Evolutionary conservation across 1,139 yeast species (phyloP).

Genomic region (Oligophagozyma castellii): DNA sequence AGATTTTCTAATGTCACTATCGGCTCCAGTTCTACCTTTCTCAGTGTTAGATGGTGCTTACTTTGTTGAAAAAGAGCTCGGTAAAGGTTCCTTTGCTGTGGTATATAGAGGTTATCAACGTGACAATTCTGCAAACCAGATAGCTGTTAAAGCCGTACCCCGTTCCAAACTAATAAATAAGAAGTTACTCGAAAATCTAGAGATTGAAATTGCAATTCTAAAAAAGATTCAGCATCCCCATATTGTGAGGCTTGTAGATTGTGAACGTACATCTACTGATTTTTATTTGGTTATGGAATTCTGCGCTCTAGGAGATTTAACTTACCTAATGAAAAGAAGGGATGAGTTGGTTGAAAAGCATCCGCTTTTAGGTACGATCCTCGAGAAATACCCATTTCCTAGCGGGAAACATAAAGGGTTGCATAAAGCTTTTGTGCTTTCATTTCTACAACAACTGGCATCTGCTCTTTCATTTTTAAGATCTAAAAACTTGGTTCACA

Average conservation of each 20-base stretch:
- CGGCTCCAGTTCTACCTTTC: too few relatives aligned
- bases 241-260: constrained; percentile 74
- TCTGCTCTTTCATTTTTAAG: constrained; percentile 75
- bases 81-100: constrained; percentile 89
- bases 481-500: constrained; percentile 71
- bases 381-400: constrained; percentile 76
- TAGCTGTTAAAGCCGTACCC: constrained; percentile 77
- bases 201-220: constrained; percentile 76
- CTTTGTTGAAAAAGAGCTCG: constrained; percentile 44
- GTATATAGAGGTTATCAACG: constrained; percentile 56
- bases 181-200: constrained; percentile 78
- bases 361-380: constrained; percentile 64
- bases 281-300: constrained; percentile 94
- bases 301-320: constrained; percentile 87
- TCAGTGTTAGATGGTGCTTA: constrained; percentile 15
- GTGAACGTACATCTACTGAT: constrained; percentile 63
- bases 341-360: constrained; percentile 59
- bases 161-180: constrained; percentile 72
- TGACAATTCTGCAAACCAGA: constrained; percentile 20
- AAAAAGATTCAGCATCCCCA: constrained; percentile 86
- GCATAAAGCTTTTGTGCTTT: constrained; percentile 63
- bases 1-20: too few relatives aligned
- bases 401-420: constrained; percentile 58
- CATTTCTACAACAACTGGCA: constrained; percentile 75
- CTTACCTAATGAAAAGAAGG: constrained; percentile 69